Conservation (phyloP, 1,284 basidiomycete genomes). For the Caloboletus inedulis region DNA sequence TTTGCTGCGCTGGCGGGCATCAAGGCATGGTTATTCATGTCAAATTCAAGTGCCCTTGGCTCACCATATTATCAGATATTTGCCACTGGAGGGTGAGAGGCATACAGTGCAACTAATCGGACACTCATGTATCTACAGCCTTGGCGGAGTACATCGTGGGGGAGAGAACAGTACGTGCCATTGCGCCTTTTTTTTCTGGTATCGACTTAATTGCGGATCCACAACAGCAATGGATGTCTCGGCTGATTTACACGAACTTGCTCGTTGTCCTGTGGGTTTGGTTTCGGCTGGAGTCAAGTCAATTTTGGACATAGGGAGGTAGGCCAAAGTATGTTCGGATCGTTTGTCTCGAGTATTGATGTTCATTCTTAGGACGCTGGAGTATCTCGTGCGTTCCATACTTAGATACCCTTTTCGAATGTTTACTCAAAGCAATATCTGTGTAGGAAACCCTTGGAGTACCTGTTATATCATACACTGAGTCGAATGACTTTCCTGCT, state of each 20-base stretch:
- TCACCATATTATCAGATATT: slow-evolving; percentile 52
- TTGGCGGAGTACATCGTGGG: slow-evolving; percentile 93
- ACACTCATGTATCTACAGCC: slow-evolving; percentile 39
- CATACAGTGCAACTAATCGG: neutral
- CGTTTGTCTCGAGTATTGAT: slow-evolving; percentile 8
- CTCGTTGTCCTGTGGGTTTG: slow-evolving; percentile 82
- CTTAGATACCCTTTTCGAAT: neutral
- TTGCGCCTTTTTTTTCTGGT: neutral
- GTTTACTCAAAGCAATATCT: neutral
- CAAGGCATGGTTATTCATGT: slow-evolving; percentile 44
- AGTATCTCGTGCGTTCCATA: slow-evolving; percentile 70
- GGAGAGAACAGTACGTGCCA: slow-evolving; percentile 72
- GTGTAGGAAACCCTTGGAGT: slow-evolving; percentile 93
- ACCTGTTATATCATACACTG: slow-evolving; percentile 80
- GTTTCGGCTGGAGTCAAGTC: slow-evolving; percentile 96
- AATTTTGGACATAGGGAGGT: slow-evolving; percentile 90
- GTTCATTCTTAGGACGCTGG: slow-evolving; percentile 65
- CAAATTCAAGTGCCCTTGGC: neutral
- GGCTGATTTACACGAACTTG: slow-evolving; percentile 85
- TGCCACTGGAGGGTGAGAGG: slow-evolving; percentile 71
- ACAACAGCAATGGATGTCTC: slow-evolving; percentile 87
- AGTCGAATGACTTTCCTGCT: slow-evolving; percentile 84
- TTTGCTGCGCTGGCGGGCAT: slow-evolving; percentile 83
- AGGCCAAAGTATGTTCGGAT: slow-evolving; percentile 1
- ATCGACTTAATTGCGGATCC: neutral